A percentile compares a stretch with the other conserved stretches of the same genome.
phyloP scores from a whole-genome alignment of 116 monocot genomes.

The Thalassia testudinum region DNA sequence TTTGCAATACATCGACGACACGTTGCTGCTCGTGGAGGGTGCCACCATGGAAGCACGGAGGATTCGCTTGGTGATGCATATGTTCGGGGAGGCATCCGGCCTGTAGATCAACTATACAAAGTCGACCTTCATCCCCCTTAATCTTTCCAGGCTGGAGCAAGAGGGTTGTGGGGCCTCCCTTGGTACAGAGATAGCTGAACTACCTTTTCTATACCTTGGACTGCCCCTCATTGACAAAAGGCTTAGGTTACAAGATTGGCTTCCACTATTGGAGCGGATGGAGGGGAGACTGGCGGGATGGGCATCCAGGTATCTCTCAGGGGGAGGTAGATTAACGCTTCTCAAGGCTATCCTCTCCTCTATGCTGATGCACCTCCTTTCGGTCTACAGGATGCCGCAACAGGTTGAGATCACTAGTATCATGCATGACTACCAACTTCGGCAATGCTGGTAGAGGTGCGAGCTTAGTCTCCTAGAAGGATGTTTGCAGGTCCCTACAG shows the following conservation, averaged over 20 bases:
- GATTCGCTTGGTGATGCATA: too few relatives aligned
- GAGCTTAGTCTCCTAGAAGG: too few relatives aligned
- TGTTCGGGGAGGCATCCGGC: not conserved
- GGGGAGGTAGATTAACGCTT: not conserved
- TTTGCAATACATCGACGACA: too few relatives aligned
- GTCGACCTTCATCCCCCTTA: not conserved
- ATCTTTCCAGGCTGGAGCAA: not conserved
- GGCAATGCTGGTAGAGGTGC: too few relatives aligned
- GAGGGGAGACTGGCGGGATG: not conserved
- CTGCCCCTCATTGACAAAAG: not conserved
- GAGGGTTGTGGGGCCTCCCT: not conserved
- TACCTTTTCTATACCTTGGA: not conserved
- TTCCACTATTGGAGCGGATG: not conserved
- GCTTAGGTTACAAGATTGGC: not conserved
- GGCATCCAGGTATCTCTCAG: not conserved
- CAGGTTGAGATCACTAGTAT: too few relatives aligned
- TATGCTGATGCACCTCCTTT: not conserved
- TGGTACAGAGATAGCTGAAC: not conserved
- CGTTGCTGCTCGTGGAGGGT: too few relatives aligned
- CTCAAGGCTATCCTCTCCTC: not conserved
- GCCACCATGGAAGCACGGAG: too few relatives aligned
- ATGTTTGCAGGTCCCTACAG: too few relatives aligned
- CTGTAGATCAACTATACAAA: not conserved
- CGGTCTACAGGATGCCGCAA: too few relatives aligned
- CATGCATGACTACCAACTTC: too few relatives aligned